A percentile compares a stretch with the other conserved stretches of the same genome.
These are phyloP conservation scores for Yamadazyma songkhlaensis DNA, from an alignment of 1,139 yeast genomes.

Conservation along the genomic window DNA sequence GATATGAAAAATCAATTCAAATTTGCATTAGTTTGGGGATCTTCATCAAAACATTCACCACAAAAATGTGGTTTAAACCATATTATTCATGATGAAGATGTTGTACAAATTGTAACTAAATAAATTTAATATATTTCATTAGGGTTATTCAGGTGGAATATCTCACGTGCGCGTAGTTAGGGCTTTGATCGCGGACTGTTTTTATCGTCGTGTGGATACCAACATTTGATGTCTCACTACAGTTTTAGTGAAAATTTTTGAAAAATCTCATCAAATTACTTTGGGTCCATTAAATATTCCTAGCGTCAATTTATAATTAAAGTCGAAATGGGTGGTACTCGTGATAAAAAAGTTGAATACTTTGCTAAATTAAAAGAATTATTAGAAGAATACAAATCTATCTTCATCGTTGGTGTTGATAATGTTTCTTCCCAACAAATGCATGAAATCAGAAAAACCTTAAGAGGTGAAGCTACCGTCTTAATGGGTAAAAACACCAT, in stretches of 20 bases:
- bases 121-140: slow-evolving; percentile 17
- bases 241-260: slow-evolving; percentile 9
- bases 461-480: slow-evolving; percentile 92
- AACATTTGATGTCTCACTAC: not conserved
- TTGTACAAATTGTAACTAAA: slow-evolving; percentile 85
- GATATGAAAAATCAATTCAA: slow-evolving; percentile 91
- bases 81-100: slow-evolving; percentile 88
- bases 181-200: not conserved
- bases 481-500: slow-evolving; percentile 99
- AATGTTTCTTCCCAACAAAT: slow-evolving; percentile 99
- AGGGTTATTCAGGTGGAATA: not conserved
- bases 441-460: slow-evolving; percentile 98
- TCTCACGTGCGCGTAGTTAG: slow-evolving; percentile 4
- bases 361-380: slow-evolving; percentile 93
- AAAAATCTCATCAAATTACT: slow-evolving; percentile 10
- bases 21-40: slow-evolving; percentile 96
- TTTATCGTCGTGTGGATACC: not conserved
- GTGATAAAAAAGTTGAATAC: slow-evolving; percentile 96
- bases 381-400: slow-evolving; percentile 95
- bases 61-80: slow-evolving; percentile 93
- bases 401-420: slow-evolving; percentile 98
- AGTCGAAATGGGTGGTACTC: slow-evolving; percentile 99
- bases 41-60: slow-evolving; percentile 92
- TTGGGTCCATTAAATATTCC: slow-evolving; percentile 87
- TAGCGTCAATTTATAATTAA: slow-evolving; percentile 57